phyloP scores from a whole-genome alignment of 208 protist genomes.

The Trypanosoma caninum region DNA sequence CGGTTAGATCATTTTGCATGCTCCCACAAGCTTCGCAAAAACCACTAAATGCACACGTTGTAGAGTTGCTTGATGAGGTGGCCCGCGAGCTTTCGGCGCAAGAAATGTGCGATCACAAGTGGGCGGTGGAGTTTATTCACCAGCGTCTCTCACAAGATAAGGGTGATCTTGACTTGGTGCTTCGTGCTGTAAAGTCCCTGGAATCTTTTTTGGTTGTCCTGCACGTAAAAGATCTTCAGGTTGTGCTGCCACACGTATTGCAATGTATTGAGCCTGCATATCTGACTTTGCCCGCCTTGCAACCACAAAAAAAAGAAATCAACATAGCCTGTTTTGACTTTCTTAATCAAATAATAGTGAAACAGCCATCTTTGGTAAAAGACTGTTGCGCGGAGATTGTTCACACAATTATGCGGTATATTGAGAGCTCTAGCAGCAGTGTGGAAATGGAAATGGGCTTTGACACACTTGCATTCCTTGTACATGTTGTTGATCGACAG shows the following conservation, averaged over 20 bases:
- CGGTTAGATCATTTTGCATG: slow-evolving; percentile 70
- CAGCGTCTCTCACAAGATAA: slow-evolving; percentile 87
- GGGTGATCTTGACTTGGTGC: slow-evolving; percentile 71
- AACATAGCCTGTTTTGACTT: slow-evolving; percentile 88
- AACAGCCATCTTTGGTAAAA: slow-evolving; percentile 68
- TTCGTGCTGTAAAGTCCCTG: slow-evolving; percentile 79
- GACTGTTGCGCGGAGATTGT: slow-evolving; percentile 86
- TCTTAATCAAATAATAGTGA: slow-evolving; percentile 77
- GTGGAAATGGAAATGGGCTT: slow-evolving; percentile 82
- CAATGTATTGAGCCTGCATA: slow-evolving; percentile 85
- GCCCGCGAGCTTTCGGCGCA: slow-evolving; percentile 69
- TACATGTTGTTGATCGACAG: slow-evolving; percentile 67
- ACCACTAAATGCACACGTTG: slow-evolving; percentile 75
- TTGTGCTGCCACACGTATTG: slow-evolving; percentile 84
- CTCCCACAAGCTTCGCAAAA: slow-evolving; percentile 83
- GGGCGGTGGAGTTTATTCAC: slow-evolving; percentile 90
- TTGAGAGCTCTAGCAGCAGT: slow-evolving; percentile 70
- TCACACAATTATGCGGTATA: slow-evolving; percentile 86
- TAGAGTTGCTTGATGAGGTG: slow-evolving; percentile 82
- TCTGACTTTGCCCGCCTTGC: slow-evolving; percentile 21
- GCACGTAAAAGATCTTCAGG: slow-evolving; percentile 83
- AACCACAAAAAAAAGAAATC: slow-evolving; percentile 70
- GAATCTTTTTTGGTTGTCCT: slow-evolving; percentile 84
- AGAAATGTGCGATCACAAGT: slow-evolving; percentile 86
- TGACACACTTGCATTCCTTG: slow-evolving; percentile 64